Conservation (phyloP, 805 yeast species). For the Pichia exigua region DNA sequence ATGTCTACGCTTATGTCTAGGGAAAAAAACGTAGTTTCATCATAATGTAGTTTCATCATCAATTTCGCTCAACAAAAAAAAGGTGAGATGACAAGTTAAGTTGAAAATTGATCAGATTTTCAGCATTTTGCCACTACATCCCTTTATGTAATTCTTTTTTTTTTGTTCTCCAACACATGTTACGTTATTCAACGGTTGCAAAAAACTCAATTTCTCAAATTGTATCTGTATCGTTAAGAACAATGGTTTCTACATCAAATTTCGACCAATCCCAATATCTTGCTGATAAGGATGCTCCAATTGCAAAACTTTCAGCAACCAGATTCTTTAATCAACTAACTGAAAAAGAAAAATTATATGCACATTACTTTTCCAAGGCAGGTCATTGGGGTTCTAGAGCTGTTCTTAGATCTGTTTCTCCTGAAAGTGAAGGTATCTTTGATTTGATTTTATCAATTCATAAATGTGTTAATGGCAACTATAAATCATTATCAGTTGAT, state of each 20-base stretch:
- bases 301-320: constrained; percentile 61
- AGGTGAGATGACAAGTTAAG: neutral
- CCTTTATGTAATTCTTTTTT: neutral
- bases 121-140: neutral
- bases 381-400: constrained; percentile 79
- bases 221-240: neutral
- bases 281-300: constrained; percentile 63
- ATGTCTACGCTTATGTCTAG: neutral
- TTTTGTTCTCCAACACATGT: neutral
- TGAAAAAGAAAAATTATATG: constrained; percentile 55
- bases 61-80: neutral
- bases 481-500: constrained; percentile 28
- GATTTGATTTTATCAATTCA: constrained; percentile 63
- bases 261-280: constrained; percentile 25
- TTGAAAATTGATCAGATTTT: neutral
- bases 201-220: neutral
- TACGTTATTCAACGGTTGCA: neutral
- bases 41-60: neutral
- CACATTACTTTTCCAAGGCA: constrained; percentile 78
- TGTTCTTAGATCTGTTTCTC: constrained; percentile 72
- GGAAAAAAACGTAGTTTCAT: neutral
- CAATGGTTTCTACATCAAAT: neutral
- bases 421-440: constrained; percentile 69
- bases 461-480: constrained; percentile 40
- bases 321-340: constrained; percentile 61